phyloP scores from a whole-genome alignment of 257 asterid species.

The Solanum phureja region DNA sequence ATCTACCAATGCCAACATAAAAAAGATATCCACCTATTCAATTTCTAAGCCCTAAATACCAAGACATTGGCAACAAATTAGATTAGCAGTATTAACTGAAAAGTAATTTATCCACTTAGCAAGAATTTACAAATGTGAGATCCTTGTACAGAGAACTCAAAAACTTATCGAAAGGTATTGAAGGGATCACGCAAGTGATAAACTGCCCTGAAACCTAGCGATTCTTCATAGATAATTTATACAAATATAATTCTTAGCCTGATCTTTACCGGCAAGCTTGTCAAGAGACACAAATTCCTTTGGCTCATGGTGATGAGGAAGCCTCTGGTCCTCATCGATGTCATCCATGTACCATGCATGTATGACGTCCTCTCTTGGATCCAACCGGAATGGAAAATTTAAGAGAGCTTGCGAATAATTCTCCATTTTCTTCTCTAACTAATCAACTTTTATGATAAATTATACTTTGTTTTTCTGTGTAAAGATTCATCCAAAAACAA shows the following conservation, averaged over 20 bases:
- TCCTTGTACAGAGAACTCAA: too few relatives aligned
- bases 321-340: constrained; percentile 76
- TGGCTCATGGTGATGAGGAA: constrained; percentile 81
- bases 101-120: too few relatives aligned
- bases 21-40: too few relatives aligned
- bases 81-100: too few relatives aligned
- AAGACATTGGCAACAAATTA: too few relatives aligned
- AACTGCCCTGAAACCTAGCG: too few relatives aligned
- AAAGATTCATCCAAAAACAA: neutral
- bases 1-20: too few relatives aligned
- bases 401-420: neutral
- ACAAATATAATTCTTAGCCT: neutral
- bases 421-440: neutral
- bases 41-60: too few relatives aligned
- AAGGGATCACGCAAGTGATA: too few relatives aligned
- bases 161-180: too few relatives aligned
- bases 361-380: constrained; percentile 50
- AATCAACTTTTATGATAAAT: neutral
- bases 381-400: constrained; percentile 26
- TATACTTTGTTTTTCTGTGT: neutral
- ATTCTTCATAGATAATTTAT: neutral
- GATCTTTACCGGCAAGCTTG: constrained; percentile 59
- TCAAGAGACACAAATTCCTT: constrained; percentile 70
- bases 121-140: too few relatives aligned
- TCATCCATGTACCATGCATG: constrained; percentile 99